Evolutionary conservation across 1,284 basidiomycete genomes (phyloP), one percentile per base, ranked within the genome.

Genomic region (Tilletia indica): DNA sequence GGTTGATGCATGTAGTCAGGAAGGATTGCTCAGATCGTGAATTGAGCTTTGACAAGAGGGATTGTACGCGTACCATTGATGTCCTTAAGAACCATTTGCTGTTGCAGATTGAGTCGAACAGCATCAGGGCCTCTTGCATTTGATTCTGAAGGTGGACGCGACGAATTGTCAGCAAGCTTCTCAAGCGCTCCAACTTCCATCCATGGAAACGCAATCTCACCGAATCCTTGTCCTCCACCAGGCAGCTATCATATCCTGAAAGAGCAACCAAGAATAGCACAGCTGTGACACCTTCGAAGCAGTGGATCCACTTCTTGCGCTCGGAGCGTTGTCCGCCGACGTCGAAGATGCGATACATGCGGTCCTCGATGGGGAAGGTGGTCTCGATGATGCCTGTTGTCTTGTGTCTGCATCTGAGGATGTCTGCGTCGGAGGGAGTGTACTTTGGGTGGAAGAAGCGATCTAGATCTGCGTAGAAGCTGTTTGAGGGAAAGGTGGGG

Each of bases 91-190:
- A 97, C 93, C 94, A 93, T 79, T 93, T 89, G 54, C 92, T 94
- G 85, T 98, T 97, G 87, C 93, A 95, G 86, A 97, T 96, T 58
- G 93, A 94, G 82, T 95, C 93, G 90, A 93, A 97, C 66, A 97
- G 93, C 67, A 93, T 93, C 88, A 97, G 90, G 0, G 94, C 92
- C 80, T 96, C 94, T 86, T 94, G 91, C 93, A 97, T 96, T 90
- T 92, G 93, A 85, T 93, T 94, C 91, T 93, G 78, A 12, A 11
- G 14, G 21, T 11, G 25, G 25, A 31, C 58, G 25, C 58, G 73
- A 39, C n/a, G 56, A 39, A 21, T 31, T 34, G 25, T 36, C 12
- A 21, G 67, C 61, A 2, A 64, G 19, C 9, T 19, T 45, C 70
- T 4, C 16, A 11, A 47, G 19, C 34, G 58, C 14, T 45, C 14